Conservation (phyloP, 768 basidiomycete genomes). For the Pisolithus microcarpus region DNA sequence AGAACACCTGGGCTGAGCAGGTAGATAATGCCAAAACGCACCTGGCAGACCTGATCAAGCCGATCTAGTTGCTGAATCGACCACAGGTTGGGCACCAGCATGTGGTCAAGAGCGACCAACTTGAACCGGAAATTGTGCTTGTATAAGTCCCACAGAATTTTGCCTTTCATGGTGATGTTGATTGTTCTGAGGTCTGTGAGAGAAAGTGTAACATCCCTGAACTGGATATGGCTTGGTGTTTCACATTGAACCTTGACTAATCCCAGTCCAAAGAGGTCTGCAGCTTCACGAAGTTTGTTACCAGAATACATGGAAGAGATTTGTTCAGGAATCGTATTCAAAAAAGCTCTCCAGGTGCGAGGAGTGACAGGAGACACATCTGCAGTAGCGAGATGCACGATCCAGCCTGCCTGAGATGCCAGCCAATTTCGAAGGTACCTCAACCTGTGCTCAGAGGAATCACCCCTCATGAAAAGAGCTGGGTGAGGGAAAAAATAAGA, state of each 20-base stretch:
- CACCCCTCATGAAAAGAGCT: background rate
- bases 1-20: no score
- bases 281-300: background rate
- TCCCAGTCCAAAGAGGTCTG: background rate
- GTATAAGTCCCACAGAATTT: no score
- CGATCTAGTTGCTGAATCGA: background rate
- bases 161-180: no score
- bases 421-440: background rate
- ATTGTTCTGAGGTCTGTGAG: background rate
- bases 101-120: slow-evolving; percentile 10
- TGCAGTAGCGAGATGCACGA: background rate
- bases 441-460: background rate
- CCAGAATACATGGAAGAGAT: background rate
- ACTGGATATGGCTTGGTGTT: background rate
- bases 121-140: slow-evolving; percentile 14
- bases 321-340: background rate
- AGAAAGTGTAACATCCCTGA: background rate
- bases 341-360: background rate
- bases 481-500: background rate
- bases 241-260: background rate
- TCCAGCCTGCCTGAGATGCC: background rate
- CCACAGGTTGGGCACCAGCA: background rate
- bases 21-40: background rate
- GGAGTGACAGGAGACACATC: background rate
- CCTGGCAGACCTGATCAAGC: background rate